Conservation (phyloP, 441 rosid genomes). For the Croton setiger region DNA sequence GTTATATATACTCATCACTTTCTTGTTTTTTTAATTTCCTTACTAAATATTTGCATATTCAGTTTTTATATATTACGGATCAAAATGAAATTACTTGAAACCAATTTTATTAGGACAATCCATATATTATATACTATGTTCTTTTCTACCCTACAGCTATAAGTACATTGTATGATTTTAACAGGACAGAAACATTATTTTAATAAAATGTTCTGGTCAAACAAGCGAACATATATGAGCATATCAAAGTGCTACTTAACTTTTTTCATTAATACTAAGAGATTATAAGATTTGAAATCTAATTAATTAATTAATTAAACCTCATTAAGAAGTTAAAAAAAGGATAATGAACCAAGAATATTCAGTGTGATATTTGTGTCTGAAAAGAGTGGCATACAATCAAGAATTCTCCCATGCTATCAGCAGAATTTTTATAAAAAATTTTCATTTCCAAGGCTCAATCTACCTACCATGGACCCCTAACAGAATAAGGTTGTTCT, state of each 20-base stretch:
- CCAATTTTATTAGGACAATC: no score
- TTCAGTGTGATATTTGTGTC: background rate
- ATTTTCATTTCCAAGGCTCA: background rate
- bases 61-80: no score
- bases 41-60: no score
- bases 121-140: no score
- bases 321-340: no score
- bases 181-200: background rate
- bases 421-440: background rate
- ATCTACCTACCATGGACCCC: background rate
- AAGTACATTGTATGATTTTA: background rate
- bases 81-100: no score
- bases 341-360: background rate
- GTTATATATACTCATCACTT: no score
- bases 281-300: no score
- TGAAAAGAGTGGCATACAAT: background rate
- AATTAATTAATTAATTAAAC: no score
- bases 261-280: no score
- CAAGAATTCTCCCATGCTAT: background rate
- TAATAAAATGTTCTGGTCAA: conserved; percentile 4
- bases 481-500: background rate
- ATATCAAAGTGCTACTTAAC: background rate
- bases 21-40: no score
- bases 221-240: background rate
- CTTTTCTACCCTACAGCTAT: background rate